Evolutionary conservation across 23 red algal species (phyloP).

Genomic region (Gracilariopsis chorda): DNA sequence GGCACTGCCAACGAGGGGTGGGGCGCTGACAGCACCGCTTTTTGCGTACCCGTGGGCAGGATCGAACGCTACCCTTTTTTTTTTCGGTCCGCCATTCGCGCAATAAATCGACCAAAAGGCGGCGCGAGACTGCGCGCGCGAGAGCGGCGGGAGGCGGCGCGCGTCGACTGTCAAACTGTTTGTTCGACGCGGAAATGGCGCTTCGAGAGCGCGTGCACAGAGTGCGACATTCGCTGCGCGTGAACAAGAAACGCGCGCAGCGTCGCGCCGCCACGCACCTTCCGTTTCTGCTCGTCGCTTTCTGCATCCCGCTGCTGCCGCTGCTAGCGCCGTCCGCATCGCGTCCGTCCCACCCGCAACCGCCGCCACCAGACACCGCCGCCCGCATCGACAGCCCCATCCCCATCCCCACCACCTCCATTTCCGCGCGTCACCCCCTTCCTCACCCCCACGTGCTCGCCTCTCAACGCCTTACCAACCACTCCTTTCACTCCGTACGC

Average conservation of each 20-base stretch:
- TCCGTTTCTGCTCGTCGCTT: neutral
- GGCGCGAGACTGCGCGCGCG: too few relatives aligned
- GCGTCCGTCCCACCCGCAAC: neutral
- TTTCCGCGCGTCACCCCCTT: neutral
- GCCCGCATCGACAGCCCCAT: neutral
- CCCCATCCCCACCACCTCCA: neutral
- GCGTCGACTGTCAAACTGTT: too few relatives aligned
- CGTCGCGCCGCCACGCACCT: neutral
- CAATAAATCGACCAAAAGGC: too few relatives aligned
- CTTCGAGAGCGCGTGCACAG: neutral
- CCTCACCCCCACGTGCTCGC: neutral
- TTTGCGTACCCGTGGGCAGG: too few relatives aligned
- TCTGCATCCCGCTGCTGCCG: neutral
- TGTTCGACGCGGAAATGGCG: too few relatives aligned
- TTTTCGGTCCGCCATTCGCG: too few relatives aligned
- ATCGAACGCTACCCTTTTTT: too few relatives aligned
- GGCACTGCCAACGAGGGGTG: too few relatives aligned
- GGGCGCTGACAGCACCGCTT: too few relatives aligned
- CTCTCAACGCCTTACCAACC: neutral
- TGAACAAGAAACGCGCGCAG: neutral
- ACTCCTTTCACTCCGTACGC: neutral
- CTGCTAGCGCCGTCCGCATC: neutral
- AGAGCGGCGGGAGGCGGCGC: too few relatives aligned
- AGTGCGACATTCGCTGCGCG: neutral
- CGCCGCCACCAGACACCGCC: neutral